A percentile compares a stretch with the other conserved stretches of the same genome.
Conservation (phyloP, 1,284 basidiomycete species). For the Ustilago nuda region DNA sequence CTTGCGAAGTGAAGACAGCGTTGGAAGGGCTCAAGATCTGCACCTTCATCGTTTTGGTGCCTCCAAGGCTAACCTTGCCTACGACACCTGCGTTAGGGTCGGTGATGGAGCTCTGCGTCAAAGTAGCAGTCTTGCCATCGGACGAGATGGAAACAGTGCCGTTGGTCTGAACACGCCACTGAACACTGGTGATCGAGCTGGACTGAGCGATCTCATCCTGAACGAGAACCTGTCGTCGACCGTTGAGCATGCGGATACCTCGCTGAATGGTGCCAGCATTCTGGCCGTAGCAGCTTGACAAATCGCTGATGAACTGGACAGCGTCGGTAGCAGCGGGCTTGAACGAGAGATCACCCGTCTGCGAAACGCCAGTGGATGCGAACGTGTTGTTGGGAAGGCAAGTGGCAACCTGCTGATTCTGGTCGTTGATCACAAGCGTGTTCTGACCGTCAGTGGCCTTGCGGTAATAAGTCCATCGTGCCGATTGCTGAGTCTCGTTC, state of each 20-base stretch:
- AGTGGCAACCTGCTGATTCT: constrained; percentile 81
- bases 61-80: constrained; percentile 54
- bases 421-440: constrained; percentile 81
- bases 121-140: constrained; percentile 74
- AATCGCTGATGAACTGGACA: constrained; percentile 84
- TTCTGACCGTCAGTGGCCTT: constrained; percentile 98
- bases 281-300: constrained; percentile 82
- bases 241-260: constrained; percentile 87
- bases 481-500: constrained; percentile 52
- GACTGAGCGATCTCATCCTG: constrained; percentile 70
- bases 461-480: constrained; percentile 76
- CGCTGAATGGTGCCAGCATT: constrained; percentile 77
- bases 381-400: constrained; percentile 76
- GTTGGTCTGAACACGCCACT: constrained; percentile 98
- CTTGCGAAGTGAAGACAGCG: constrained; percentile 66
- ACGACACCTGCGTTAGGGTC: constrained; percentile 74
- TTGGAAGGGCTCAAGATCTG: constrained; percentile 75
- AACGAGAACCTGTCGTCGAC: constrained; percentile 84
- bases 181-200: constrained; percentile 70
- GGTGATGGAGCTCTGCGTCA: constrained; percentile 74
- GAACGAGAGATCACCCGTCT: constrained; percentile 78
- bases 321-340: constrained; percentile 78
- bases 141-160: constrained; percentile 72
- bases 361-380: constrained; percentile 76
- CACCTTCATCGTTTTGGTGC: constrained; percentile 71